These are phyloP conservation scores for Penicillium ochrochloron DNA, from an alignment of 495 filamentous ascomycete species.

Conservation along the genomic window DNA sequence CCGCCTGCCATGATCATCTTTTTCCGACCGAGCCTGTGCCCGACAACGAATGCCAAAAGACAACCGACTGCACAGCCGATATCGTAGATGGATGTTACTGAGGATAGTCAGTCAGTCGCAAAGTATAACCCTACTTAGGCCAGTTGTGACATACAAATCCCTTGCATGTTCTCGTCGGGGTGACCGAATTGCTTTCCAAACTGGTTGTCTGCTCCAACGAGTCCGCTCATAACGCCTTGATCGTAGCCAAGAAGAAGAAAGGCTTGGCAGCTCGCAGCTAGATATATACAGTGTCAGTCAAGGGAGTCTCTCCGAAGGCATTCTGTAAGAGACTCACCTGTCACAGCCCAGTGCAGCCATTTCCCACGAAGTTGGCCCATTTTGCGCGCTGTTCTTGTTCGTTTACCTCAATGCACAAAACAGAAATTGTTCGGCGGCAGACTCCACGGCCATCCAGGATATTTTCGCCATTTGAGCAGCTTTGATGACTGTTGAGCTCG, in stretches of 20 bases:
- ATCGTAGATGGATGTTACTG: constrained; percentile 50
- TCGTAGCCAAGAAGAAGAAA: constrained; percentile 46
- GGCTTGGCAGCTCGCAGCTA: constrained; percentile 38
- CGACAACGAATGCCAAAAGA: constrained; percentile 46
- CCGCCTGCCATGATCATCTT: constrained; percentile 48
- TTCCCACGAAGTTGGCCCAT: constrained; percentile 25
- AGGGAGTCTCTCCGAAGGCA: neutral
- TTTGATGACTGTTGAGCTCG: constrained; percentile 3
- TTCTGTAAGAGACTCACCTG: constrained; percentile 14
- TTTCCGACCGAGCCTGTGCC: constrained; percentile 47
- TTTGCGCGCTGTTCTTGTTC: neutral
- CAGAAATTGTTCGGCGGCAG: neutral
- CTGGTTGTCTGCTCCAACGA: constrained; percentile 44
- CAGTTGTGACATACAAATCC: constrained; percentile 29
- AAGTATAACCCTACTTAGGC: neutral
- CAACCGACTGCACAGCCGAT: constrained; percentile 53
- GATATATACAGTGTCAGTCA: neutral
- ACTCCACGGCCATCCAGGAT: constrained; percentile 13
- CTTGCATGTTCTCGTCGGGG: constrained; percentile 44
- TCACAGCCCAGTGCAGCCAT: constrained; percentile 30
- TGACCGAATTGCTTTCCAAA: constrained; percentile 46
- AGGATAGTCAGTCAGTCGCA: neutral
- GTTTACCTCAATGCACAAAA: neutral
- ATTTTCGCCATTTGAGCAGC: constrained; percentile 5
- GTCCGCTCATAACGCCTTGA: constrained; percentile 45